Percentiles rank a stretch among this genome's conserved stretches.
These are phyloP conservation scores for Blastocystis hominis DNA, from an alignment of 352 stramenopile genomes.

Conservation along the genomic window DNA sequence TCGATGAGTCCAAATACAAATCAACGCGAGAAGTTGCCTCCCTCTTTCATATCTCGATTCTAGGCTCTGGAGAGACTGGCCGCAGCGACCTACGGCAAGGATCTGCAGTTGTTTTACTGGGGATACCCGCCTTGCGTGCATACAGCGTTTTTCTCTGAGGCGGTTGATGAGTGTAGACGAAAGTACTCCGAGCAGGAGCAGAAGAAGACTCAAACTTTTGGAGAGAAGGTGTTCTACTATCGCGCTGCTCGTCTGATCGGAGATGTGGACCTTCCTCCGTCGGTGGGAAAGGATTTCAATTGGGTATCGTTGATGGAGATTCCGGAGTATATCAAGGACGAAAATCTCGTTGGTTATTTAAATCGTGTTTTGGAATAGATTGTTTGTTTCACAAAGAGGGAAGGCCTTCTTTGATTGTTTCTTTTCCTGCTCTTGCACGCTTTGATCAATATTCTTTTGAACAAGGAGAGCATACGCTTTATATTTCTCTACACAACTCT, in stretches of 20 bases:
- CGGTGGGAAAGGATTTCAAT: slow-evolving; percentile 30
- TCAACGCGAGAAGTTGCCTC: neutral
- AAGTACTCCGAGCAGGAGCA: slow-evolving; percentile 23
- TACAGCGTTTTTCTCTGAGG: neutral
- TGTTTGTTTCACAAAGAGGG: slow-evolving; percentile 4
- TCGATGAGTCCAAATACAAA: neutral
- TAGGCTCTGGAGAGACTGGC: slow-evolving; percentile 35
- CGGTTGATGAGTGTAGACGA: neutral
- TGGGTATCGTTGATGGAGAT: slow-evolving; percentile 39
- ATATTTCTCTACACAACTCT: neutral
- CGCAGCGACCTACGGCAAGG: slow-evolving; percentile 16
- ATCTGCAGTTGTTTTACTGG: slow-evolving; percentile 39
- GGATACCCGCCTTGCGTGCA: slow-evolving; percentile 31
- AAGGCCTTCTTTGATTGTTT: neutral
- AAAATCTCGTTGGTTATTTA: slow-evolving; percentile 29
- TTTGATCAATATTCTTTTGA: neutral
- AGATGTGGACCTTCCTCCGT: neutral
- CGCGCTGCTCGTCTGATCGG: slow-evolving; percentile 36
- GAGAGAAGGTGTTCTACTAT: slow-evolving; percentile 54
- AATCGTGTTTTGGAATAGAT: slow-evolving; percentile 26
- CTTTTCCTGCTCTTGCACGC: neutral
- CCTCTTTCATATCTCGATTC: neutral
- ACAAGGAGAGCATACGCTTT: neutral
- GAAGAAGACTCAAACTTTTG: neutral
- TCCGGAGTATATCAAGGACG: slow-evolving; percentile 41